Evolutionary conservation across 257 asterid species (phyloP).

Genomic region (Galeopsis tetrahit): DNA sequence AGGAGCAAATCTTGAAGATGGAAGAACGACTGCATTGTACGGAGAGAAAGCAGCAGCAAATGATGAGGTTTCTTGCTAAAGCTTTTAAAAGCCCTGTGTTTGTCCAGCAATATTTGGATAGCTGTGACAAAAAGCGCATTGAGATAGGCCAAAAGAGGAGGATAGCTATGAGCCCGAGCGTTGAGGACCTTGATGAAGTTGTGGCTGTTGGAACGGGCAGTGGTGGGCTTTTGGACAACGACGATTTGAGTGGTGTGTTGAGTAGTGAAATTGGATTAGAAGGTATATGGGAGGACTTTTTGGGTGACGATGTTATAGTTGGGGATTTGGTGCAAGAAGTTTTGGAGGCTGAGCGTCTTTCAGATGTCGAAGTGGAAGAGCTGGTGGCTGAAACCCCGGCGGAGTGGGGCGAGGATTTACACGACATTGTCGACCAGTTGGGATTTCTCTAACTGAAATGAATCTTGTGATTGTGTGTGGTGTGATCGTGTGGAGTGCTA

Average conservation of each 20-base stretch:
- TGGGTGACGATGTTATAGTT: slow-evolving; percentile 43
- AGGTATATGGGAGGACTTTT: slow-evolving; percentile 65
- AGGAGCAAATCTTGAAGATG: slow-evolving; percentile 54
- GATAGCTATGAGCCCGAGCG: slow-evolving; percentile 61
- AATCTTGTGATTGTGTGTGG: background rate
- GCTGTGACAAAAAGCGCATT: slow-evolving; percentile 38
- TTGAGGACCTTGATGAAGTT: slow-evolving; percentile 45
- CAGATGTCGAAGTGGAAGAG: slow-evolving; percentile 64
- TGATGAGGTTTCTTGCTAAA: slow-evolving; percentile 76
- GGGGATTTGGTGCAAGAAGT: slow-evolving; percentile 46
- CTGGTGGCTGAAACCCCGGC: slow-evolving; percentile 56
- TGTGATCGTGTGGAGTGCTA: too few relatives aligned
- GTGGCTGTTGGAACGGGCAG: background rate
- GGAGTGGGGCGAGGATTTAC: slow-evolving; percentile 75
- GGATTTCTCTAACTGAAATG: slow-evolving; percentile 34
- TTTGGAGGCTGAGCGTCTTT: slow-evolving; percentile 38
- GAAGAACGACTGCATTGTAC: slow-evolving; percentile 55
- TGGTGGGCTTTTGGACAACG: slow-evolving; percentile 22
- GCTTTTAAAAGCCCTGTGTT: slow-evolving; percentile 57
- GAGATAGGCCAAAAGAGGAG: slow-evolving; percentile 85
- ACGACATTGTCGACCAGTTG: slow-evolving; percentile 49
- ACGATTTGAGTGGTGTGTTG: slow-evolving; percentile 29
- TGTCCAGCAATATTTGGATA: slow-evolving; percentile 56
- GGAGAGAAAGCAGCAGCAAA: slow-evolving; percentile 70
- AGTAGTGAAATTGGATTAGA: slow-evolving; percentile 33